Percentiles rank a stretch among this genome's conserved stretches.
These are phyloP conservation scores for Yarrowia keelungensis DNA, from an alignment of 805 yeast genomes.

Conservation along the genomic window DNA sequence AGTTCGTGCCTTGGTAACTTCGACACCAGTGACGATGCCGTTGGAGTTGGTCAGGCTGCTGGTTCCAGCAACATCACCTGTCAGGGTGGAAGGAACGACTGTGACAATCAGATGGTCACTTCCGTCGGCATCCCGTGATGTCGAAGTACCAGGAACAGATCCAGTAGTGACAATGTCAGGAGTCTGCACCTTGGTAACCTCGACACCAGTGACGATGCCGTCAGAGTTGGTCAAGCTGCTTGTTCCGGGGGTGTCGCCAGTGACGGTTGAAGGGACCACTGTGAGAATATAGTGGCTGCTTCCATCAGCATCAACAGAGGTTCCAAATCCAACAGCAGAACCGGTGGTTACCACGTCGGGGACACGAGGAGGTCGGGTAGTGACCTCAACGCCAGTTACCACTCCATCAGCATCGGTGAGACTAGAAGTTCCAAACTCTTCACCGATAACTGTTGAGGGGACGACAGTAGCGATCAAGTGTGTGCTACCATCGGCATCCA, in stretches of 20 bases:
- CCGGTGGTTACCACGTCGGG: background rate
- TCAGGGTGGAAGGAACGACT: background rate
- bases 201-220: background rate
- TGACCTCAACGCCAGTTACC: background rate
- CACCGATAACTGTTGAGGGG: too few species aligned
- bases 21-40: background rate
- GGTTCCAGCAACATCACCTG: background rate
- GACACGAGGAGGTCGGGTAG: background rate
- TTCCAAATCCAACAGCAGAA: background rate
- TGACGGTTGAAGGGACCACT: background rate
- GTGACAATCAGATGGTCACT: background rate
- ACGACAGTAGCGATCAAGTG: too few species aligned
- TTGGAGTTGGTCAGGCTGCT: background rate
- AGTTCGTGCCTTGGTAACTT: background rate
- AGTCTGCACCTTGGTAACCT: background rate
- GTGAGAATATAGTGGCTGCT: background rate
- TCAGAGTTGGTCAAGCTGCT: background rate
- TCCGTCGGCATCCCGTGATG: too few species aligned
- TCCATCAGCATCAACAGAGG: background rate
- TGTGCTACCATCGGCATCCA: too few species aligned
- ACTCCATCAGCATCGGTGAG: background rate
- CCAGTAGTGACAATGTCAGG: slow-evolving; percentile 9
- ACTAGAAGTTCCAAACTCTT: too few species aligned
- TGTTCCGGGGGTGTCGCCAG: background rate
- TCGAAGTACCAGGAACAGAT: background rate